Evolutionary conservation across 169 alveolate species (phyloP).

Genomic region (Plasmodium inui): DNA sequence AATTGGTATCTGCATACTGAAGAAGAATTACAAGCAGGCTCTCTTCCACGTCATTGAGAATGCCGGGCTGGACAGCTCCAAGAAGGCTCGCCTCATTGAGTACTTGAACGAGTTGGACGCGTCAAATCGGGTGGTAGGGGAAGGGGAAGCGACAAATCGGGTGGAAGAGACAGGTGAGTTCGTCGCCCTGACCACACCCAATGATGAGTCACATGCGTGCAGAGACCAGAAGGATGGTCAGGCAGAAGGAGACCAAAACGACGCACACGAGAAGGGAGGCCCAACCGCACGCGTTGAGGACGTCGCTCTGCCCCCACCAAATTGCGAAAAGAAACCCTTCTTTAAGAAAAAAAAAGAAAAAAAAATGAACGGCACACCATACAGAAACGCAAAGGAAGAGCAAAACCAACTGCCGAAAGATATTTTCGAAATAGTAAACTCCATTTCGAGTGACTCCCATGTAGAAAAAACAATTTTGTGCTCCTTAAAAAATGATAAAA

Average conservation of each 20-base stretch:
- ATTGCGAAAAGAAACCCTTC: slow-evolving; percentile 9
- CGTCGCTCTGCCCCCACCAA: not conserved
- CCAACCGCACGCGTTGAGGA: not conserved
- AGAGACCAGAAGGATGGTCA: slow-evolving; percentile 51
- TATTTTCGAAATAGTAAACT: slow-evolving; percentile 21
- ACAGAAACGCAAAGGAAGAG: not conserved
- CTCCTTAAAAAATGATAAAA: slow-evolving; percentile 77
- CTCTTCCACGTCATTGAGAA: slow-evolving; percentile 80
- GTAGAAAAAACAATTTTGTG: slow-evolving; percentile 79
- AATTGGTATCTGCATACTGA: slow-evolving; percentile 91
- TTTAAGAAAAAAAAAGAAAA: not conserved
- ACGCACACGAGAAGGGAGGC: not conserved
- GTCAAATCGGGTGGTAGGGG: not conserved
- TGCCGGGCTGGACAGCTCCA: slow-evolving; percentile 59
- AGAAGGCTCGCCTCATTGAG: slow-evolving; percentile 17
- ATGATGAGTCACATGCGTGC: slow-evolving; percentile 8
- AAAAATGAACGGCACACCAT: slow-evolving; percentile 1
- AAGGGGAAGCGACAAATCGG: not conserved
- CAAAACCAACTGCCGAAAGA: slow-evolving; percentile 14
- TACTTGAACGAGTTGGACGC: slow-evolving; percentile 31
- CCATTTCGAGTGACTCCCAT: slow-evolving; percentile 58
- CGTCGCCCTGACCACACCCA: not conserved
- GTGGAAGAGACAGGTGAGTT: not conserved
- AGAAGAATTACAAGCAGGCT: slow-evolving; percentile 85
- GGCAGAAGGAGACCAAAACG: not conserved